A percentile compares a stretch with the other conserved stretches of the same genome.
These are phyloP conservation scores for Scedosporium boydii DNA, from an alignment of 2,329 filamentous ascomycete genomes.

Conservation along the genomic window DNA sequence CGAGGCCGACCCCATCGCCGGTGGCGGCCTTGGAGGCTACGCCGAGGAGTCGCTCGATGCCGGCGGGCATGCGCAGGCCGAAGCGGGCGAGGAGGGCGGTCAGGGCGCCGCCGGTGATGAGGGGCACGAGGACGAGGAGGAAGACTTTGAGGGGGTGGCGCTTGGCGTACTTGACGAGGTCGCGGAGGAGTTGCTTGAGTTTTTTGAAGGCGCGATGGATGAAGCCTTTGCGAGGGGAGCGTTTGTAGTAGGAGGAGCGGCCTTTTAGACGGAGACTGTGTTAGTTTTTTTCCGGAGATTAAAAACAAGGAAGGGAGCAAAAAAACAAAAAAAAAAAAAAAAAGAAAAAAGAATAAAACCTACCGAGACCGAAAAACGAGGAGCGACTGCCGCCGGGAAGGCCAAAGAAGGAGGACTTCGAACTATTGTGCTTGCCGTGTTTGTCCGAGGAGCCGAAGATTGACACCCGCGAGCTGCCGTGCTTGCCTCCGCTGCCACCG, in stretches of 20 bases:
- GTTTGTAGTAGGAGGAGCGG: conserved; percentile 62
- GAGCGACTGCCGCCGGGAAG: conserved; percentile 32
- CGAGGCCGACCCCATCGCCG: conserved; percentile 37
- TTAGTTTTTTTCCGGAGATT: not conserved
- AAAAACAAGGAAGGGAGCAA: not conserved
- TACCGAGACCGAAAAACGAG: conserved; percentile 37
- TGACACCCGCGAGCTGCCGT: conserved; percentile 31
- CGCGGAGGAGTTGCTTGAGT: conserved; percentile 68
- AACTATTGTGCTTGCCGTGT: conserved; percentile 31
- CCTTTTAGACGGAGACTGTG: conserved; percentile 19
- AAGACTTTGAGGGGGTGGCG: conserved; percentile 82
- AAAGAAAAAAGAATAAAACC: conserved; percentile 2
- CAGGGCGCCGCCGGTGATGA: conserved; percentile 75
- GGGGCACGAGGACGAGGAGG: conserved; percentile 75
- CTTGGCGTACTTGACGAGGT: conserved; percentile 73
- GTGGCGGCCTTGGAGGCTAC: conserved; percentile 38
- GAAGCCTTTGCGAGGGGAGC: conserved; percentile 73
- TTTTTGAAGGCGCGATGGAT: conserved; percentile 63
- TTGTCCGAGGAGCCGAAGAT: conserved; percentile 33
- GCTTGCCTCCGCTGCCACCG: conserved; percentile 22
- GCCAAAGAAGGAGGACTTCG: conserved; percentile 37
- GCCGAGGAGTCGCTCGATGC: conserved; percentile 50
- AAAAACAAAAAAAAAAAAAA: not conserved
- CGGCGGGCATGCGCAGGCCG: conserved; percentile 64
- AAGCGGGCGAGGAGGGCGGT: conserved; percentile 69